Percentiles rank a stretch among this genome's conserved stretches.
These are phyloP conservation scores for Coffea eugenioides DNA, from an alignment of 257 asterid genomes.

Conservation along the genomic window DNA sequence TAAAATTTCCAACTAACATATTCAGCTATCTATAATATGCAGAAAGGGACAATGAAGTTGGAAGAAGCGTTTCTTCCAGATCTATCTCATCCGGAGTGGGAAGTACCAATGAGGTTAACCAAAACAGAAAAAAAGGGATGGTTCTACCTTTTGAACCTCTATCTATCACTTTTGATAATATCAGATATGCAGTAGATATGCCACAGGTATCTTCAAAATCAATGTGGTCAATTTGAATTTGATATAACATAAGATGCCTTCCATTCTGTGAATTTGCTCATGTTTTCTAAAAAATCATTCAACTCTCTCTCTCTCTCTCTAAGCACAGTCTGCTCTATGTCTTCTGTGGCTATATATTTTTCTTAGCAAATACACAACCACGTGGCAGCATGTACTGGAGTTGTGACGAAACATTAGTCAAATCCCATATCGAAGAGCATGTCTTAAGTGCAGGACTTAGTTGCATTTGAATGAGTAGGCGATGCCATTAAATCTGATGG, in stretches of 20 bases:
- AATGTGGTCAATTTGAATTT: not conserved
- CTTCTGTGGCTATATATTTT: not conserved
- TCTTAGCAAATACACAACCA: too few species aligned
- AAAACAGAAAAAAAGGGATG: slow-evolving; percentile 74
- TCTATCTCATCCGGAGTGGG: slow-evolving; percentile 11
- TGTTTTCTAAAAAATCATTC: too few species aligned
- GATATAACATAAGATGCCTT: not conserved
- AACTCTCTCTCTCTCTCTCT: not conserved
- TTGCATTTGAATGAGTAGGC: not conserved
- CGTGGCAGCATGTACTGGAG: too few species aligned
- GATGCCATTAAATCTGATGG: not conserved
- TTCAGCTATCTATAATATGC: not conserved
- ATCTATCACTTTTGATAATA: slow-evolving; percentile 73
- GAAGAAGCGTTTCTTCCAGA: slow-evolving; percentile 16
- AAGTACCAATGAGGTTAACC: not conserved
- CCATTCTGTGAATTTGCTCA: not conserved
- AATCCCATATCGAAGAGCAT: not conserved
- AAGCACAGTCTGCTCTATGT: not conserved
- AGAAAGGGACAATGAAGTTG: slow-evolving; percentile 9
- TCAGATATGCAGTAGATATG: slow-evolving; percentile 75
- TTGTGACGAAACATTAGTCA: too few species aligned
- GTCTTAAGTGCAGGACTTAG: not conserved
- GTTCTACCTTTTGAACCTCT: slow-evolving; percentile 90
- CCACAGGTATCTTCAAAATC: slow-evolving; percentile 62
- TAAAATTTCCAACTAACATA: not conserved